Evolutionary conservation across 306 rosid genomes (phyloP).

Genomic region (Datisca glomerata): DNA sequence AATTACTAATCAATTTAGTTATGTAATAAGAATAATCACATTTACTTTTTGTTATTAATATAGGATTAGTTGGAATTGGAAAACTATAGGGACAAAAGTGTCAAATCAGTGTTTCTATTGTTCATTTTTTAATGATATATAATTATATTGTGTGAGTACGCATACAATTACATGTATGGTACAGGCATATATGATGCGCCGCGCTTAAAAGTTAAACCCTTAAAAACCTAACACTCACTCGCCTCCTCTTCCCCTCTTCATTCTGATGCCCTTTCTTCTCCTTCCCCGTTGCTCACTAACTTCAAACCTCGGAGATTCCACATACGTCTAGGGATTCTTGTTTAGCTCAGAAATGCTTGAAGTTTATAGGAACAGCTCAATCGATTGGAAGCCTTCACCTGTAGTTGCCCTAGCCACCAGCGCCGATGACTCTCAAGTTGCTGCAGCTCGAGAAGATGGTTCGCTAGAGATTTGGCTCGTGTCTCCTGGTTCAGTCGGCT

Average conservation of each 20-base stretch:
- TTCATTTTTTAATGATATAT: too few species aligned
- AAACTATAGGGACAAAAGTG: too few species aligned
- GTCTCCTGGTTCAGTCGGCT: constrained; percentile 82
- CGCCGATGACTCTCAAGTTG: constrained; percentile 63
- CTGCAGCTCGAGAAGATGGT: constrained; percentile 87
- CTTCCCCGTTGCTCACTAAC: not conserved
- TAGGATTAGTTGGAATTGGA: too few species aligned
- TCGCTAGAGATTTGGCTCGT: constrained; percentile 97
- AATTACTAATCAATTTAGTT: too few species aligned
- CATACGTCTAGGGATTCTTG: not conserved
- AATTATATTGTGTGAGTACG: too few species aligned
- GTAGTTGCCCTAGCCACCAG: constrained; percentile 76
- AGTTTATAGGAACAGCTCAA: constrained; percentile 33
- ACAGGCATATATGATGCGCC: too few species aligned
- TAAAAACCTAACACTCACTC: constrained; percentile 11
- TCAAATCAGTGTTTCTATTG: too few species aligned
- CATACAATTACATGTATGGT: too few species aligned
- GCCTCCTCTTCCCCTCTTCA: not conserved
- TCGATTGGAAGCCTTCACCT: constrained; percentile 79
- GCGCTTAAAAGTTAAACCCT: constrained; percentile 51
- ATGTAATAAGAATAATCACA: too few species aligned
- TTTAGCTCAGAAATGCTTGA: constrained; percentile 30
- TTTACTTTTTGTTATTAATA: too few species aligned
- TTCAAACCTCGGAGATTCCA: not conserved
- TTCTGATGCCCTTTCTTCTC: constrained; percentile 13